These are phyloP conservation scores for Fusarium ramigenum DNA, from an alignment of 2,329 filamentous ascomycete species.

Conservation along the genomic window DNA sequence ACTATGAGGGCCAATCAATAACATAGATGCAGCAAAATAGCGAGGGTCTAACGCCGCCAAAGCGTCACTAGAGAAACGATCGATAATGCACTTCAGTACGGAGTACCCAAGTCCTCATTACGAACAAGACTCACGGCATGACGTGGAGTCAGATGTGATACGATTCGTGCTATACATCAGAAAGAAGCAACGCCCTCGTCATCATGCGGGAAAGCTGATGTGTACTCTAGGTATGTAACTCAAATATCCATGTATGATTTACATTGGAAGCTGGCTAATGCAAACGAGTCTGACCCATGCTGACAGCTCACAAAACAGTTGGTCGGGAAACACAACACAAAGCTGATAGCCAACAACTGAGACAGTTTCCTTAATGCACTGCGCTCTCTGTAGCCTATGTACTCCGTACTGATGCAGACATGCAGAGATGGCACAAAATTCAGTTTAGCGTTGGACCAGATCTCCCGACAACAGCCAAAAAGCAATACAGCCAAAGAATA, in stretches of 20 bases:
- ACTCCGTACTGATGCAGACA: not conserved
- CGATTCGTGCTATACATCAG: not conserved
- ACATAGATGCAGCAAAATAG: not conserved
- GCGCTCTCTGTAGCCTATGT: not conserved
- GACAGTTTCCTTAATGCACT: not conserved
- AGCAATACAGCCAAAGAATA: constrained; percentile 15
- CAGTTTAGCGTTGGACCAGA: not conserved
- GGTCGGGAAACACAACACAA: not conserved
- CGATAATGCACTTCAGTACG: not conserved
- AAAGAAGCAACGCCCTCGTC: not conserved
- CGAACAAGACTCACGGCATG: not conserved
- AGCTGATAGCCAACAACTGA: constrained; percentile 3
- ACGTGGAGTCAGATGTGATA: not conserved
- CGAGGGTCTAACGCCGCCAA: not conserved
- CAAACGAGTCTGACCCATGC: not conserved
- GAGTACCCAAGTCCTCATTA: not conserved
- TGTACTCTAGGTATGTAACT: not conserved
- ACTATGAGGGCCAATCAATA: not conserved
- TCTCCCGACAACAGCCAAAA: constrained; percentile 4
- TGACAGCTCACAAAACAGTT: not conserved
- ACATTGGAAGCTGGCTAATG: not conserved
- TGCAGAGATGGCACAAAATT: not conserved
- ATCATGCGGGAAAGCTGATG: not conserved
- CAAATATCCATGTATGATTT: not conserved
- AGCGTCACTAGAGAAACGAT: not conserved